These are phyloP conservation scores for Arachis stenosperma DNA, from an alignment of 306 rosid genomes.

Conservation along the genomic window DNA sequence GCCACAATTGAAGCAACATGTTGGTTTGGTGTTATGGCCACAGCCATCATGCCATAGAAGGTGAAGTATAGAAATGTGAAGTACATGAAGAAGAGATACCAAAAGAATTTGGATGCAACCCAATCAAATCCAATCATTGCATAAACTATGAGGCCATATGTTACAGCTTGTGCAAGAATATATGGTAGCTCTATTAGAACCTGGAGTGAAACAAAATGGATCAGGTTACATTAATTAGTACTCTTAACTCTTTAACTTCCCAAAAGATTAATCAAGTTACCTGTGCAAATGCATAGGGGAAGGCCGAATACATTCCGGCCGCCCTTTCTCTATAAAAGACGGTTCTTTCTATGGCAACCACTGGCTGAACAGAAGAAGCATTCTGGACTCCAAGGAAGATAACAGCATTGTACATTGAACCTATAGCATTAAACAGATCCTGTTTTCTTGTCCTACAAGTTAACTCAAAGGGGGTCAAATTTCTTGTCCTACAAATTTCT, in stretches of 20 bases:
- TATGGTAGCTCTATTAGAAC: constrained; percentile 74
- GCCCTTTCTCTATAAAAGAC: constrained; percentile 78
- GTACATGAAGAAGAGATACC: constrained; percentile 71
- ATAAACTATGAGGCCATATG: constrained; percentile 58
- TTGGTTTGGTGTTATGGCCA: constrained; percentile 68
- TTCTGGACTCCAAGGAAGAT: constrained; percentile 71
- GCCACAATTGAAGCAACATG: constrained; percentile 64
- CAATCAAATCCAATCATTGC: constrained; percentile 72
- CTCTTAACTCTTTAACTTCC: neutral
- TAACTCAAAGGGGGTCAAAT: constrained; percentile 4
- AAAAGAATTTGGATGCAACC: constrained; percentile 54
- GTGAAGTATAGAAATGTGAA: constrained; percentile 69
- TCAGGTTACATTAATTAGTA: neutral
- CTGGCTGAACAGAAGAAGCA: constrained; percentile 68
- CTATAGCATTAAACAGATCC: constrained; percentile 66
- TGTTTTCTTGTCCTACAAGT: constrained; percentile 50
- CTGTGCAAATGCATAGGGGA: constrained; percentile 69
- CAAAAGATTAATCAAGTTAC: constrained; percentile 33
- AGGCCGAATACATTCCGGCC: constrained; percentile 76
- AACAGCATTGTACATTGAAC: constrained; percentile 64
- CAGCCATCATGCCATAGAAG: constrained; percentile 75
- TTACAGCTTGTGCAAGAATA: constrained; percentile 54
- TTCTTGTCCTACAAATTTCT: neutral
- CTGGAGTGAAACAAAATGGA: constrained; percentile 39
- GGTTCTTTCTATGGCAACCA: constrained; percentile 69